Evolutionary conservation across 2,329 filamentous ascomycete genomes (phyloP), one percentile per base, ranked within the genome.

Genomic region (Amauroascus niger): DNA sequence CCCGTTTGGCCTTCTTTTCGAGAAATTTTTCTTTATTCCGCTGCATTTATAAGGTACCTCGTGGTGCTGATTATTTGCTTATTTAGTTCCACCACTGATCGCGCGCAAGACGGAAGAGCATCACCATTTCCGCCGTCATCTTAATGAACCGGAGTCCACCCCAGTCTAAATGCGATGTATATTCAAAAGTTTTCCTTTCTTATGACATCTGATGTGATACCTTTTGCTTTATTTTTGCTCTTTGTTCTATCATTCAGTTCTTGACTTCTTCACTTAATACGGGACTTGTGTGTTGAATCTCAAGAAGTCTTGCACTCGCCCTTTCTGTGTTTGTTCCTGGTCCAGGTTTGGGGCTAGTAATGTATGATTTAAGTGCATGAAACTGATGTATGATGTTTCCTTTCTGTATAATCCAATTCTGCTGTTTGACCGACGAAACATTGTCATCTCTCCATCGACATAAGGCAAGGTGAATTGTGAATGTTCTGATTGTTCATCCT

Each of bases 1-100:
- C 3, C 13, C 14, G 1, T 14, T 45, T 35, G 18, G 6, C 37
- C 37, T 2, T 43, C 20, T 41, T 41, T 32, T 26, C 9, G 9
- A n/a, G 2, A 6, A 16, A n/a, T 5, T 28, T 13, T n/a, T 24
- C 16, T 43, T 39, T 13, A 20, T 30, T 50, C 18, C 33, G 26
- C n/a, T 6, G 13, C 14, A 24, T 26, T 22, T 8, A 28, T 26
- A 6, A 40, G 20, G 20, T 24, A 20, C 3, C 6, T 11, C 3
- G 5, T 18, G 16, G 37, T 48, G 20, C 46, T 49, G 20, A 49
- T n/a, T 7, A 16, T 14, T 49, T 18, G 4, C n/a, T 11, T 24
- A 3, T 7, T 45, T 37, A 52, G 50, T 52, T 52, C 50, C 50
- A 39, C 50, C 50, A 28, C 28, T 52, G 18, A 22, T 46, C 11